Evolutionary conservation across 176 grass and related monocot species (phyloP).

Genomic region (Eragrostis curvula): DNA sequence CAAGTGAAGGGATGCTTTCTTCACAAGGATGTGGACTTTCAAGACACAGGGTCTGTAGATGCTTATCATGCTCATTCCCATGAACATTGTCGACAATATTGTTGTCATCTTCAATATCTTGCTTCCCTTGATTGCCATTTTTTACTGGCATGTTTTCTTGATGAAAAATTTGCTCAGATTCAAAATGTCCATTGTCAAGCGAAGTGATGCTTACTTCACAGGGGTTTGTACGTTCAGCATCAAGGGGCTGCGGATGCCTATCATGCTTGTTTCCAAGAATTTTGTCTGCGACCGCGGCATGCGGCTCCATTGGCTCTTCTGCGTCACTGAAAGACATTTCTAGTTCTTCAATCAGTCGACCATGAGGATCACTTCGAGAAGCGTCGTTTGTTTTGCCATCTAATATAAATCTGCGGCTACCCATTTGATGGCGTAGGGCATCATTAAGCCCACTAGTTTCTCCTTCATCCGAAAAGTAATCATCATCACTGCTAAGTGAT

Average conservation of each 20-base stretch:
- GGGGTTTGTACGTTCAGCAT: constrained; percentile 35
- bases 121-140: not conserved
- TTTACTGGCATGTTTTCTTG: not conserved
- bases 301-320: constrained; percentile 37
- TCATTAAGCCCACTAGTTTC: constrained; percentile 48
- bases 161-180: constrained; percentile 45
- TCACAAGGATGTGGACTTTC: too few species aligned
- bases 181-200: constrained; percentile 37
- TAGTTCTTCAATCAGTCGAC: constrained; percentile 60
- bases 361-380: constrained; percentile 45
- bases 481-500: constrained; percentile 54
- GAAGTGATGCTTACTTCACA: constrained; percentile 63
- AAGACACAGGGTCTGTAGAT: too few species aligned
- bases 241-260: constrained; percentile 22
- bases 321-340: constrained; percentile 59
- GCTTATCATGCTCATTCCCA: constrained; percentile 2
- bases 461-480: constrained; percentile 39
- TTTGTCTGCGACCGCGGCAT: not conserved
- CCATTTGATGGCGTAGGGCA: constrained; percentile 48
- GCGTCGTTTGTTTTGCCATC: constrained; percentile 31
- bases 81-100: not conserved
- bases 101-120: constrained; percentile 14
- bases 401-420: constrained; percentile 42
- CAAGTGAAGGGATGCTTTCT: too few species aligned
- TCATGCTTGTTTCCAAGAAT: constrained; percentile 21